A percentile compares a stretch with the other conserved stretches of the same genome.
phyloP scores from a whole-genome alignment of 1,284 basidiomycete genomes.

The Apiotrichum domesticum region DNA sequence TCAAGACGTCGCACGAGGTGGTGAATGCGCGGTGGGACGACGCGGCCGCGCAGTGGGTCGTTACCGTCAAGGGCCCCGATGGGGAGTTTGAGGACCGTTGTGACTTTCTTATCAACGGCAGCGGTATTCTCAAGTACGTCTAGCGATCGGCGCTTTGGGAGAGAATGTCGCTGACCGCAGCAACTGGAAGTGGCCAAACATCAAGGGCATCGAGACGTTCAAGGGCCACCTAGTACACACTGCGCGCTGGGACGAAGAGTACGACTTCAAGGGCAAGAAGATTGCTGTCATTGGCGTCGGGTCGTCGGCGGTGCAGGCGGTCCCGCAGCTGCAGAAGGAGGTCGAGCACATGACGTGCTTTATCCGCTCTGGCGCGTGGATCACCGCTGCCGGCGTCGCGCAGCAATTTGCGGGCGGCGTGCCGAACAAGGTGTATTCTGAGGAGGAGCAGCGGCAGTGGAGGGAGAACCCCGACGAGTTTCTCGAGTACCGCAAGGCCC shows the following conservation, averaged over 20 bases:
- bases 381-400: slow-evolving; percentile 24
- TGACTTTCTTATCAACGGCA: slow-evolving; percentile 35
- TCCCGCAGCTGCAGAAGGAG: slow-evolving; percentile 24
- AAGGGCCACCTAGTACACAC: slow-evolving; percentile 29
- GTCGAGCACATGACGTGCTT: slow-evolving; percentile 11
- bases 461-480: slow-evolving; percentile 18
- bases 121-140: slow-evolving; percentile 16
- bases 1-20: slow-evolving; percentile 29
- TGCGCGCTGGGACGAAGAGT: slow-evolving; percentile 21
- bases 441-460: slow-evolving; percentile 21
- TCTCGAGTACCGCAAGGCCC: slow-evolving; percentile 25
- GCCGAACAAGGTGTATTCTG: slow-evolving; percentile 27
- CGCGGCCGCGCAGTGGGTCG: slow-evolving; percentile 23
- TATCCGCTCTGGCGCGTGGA: slow-evolving; percentile 24
- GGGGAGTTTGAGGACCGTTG: slow-evolving; percentile 17
- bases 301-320: slow-evolving; percentile 19
- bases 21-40: slow-evolving; percentile 24
- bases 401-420: slow-evolving; percentile 22
- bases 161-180: slow-evolving; percentile 7
- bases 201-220: slow-evolving; percentile 22
- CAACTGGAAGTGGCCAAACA: slow-evolving; percentile 33
- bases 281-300: slow-evolving; percentile 18
- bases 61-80: slow-evolving; percentile 10
- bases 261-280: slow-evolving; percentile 14
- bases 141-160: not conserved